A percentile compares a stretch with the other conserved stretches of the same genome.
Evolutionary conservation across 768 basidiomycete species (phyloP).

Genomic region (Lentinula edodes): DNA sequence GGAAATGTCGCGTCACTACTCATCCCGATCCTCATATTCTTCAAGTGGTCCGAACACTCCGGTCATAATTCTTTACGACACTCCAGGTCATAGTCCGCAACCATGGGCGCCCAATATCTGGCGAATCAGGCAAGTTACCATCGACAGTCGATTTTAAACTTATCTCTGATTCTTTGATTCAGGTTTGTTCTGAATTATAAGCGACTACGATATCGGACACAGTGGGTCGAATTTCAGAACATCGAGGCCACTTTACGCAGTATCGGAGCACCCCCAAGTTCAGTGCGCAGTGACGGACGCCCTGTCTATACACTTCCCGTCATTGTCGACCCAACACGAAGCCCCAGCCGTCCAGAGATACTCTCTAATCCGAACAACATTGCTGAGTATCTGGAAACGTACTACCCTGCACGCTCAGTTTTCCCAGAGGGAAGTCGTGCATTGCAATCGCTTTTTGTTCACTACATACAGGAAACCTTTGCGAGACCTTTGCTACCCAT

Average conservation of each 20-base stretch:
- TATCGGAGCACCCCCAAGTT: slow-evolving; percentile 55
- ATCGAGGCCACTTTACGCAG: slow-evolving; percentile 55
- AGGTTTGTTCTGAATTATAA: slow-evolving; percentile 76
- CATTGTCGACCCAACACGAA: slow-evolving; percentile 53
- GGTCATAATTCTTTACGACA: slow-evolving; percentile 60
- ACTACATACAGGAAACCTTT: slow-evolving; percentile 63
- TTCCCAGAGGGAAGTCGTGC: slow-evolving; percentile 68
- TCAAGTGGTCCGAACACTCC: not conserved
- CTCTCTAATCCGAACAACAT: slow-evolving; percentile 58
- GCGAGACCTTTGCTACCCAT: slow-evolving; percentile 64
- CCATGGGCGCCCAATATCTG: slow-evolving; percentile 79
- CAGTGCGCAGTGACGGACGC: slow-evolving; percentile 48
- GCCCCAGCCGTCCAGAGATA: slow-evolving; percentile 40
- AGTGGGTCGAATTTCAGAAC: slow-evolving; percentile 67
- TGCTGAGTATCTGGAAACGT: slow-evolving; percentile 65
- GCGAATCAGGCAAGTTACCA: slow-evolving; percentile 50
- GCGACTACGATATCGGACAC: slow-evolving; percentile 61
- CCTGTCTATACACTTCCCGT: slow-evolving; percentile 68
- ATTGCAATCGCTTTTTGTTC: slow-evolving; percentile 63
- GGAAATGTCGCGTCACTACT: not conserved
- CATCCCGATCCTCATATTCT: not conserved
- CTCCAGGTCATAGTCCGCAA: slow-evolving; percentile 52
- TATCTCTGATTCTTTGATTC: not conserved
- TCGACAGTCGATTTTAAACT: not conserved
- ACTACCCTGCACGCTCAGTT: slow-evolving; percentile 65